Percentiles rank a stretch among this genome's conserved stretches.
phyloP scores from a whole-genome alignment of 768 basidiomycete genomes.

The Neoboletus magnificus region DNA sequence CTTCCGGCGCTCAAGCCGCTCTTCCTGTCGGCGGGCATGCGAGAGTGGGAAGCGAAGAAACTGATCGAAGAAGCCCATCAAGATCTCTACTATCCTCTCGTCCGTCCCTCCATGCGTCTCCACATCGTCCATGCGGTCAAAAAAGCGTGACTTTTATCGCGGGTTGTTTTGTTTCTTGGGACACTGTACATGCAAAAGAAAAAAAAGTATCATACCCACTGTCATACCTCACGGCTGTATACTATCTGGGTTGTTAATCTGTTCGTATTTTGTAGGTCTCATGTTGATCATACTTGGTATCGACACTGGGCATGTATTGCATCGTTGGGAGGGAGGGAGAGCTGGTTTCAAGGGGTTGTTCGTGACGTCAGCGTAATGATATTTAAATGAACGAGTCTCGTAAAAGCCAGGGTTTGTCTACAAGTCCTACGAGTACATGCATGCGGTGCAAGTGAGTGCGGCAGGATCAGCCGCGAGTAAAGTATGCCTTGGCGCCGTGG shows the following conservation, averaged over 20 bases:
- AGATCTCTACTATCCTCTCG: conserved; percentile 60
- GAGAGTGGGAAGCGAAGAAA: conserved; percentile 50
- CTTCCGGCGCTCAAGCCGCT: conserved; percentile 61
- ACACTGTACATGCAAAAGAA: conserved; percentile 15
- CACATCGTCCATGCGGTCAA: conserved; percentile 58
- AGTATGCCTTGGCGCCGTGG: conserved; percentile 86
- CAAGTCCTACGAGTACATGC: conserved; percentile 18
- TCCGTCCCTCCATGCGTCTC: conserved; percentile 47
- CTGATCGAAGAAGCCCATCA: conserved; percentile 61
- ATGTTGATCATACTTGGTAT: conserved; percentile 3
- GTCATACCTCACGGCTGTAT: conserved; percentile 14
- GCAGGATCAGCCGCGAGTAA: conserved; percentile 64
- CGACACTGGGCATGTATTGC: conserved; percentile 6
- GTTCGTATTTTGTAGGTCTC: conserved; percentile 63
- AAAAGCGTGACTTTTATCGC: conserved; percentile 15
- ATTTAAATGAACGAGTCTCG: conserved; percentile 6
- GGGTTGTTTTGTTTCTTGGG: conserved; percentile 10
- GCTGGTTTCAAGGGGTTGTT: background rate
- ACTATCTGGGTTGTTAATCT: conserved; percentile 72
- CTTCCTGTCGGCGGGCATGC: conserved; percentile 50
- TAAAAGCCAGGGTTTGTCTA: conserved; percentile 1
- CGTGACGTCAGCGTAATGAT: conserved; percentile 13
- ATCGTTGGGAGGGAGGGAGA: background rate
- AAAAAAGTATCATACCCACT: conserved; percentile 30
- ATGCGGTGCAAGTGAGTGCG: conserved; percentile 8